Evolutionary conservation across 768 basidiomycete species (phyloP).

Genomic region (Clavulina sp.): DNA sequence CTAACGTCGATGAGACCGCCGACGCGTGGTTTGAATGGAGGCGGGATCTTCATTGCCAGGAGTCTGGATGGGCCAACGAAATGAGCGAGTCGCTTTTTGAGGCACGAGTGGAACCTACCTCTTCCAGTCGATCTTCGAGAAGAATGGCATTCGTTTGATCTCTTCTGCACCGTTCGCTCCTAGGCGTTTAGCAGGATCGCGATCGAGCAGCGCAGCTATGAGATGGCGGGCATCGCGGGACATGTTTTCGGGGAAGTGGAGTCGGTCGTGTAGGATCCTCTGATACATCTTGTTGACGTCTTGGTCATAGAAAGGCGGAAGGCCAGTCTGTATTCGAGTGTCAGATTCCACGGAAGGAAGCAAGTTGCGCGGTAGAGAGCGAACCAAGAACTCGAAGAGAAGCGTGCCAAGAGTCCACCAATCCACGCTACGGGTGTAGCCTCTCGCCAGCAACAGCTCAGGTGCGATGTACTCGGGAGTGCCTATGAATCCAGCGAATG

Average conservation of each 20-base stretch:
- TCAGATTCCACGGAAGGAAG: background rate
- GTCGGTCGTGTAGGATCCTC: constrained; percentile 83
- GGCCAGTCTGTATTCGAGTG: constrained; percentile 52
- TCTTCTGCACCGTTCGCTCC: constrained; percentile 92
- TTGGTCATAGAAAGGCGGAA: constrained; percentile 97
- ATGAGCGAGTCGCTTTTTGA: background rate
- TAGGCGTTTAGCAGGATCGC: constrained; percentile 71
- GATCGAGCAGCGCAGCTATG: constrained; percentile 71
- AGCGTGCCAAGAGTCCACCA: constrained; percentile 99
- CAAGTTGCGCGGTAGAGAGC: constrained; percentile 7
- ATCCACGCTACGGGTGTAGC: constrained; percentile 96
- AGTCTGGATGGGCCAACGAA: constrained; percentile 27
- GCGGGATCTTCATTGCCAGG: constrained; percentile 86
- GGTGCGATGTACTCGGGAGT: constrained; percentile 99
- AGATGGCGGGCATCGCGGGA: constrained; percentile 74
- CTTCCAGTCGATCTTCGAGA: constrained; percentile 84
- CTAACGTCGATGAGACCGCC: constrained; percentile 22
- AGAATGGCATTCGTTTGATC: constrained; percentile 92
- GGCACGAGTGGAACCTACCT: constrained; percentile 14
- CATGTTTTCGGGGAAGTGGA: constrained; percentile 83
- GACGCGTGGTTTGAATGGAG: constrained; percentile 94
- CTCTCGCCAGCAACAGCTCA: constrained; percentile 91
- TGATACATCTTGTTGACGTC: constrained; percentile 96
- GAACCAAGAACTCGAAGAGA: constrained; percentile 73
- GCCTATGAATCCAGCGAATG: no score